A percentile compares a stretch with the other conserved stretches of the same genome.
These are phyloP conservation scores for Omphalotus guepiniiformis DNA, from an alignment of 768 basidiomycete genomes.

Conservation along the genomic window DNA sequence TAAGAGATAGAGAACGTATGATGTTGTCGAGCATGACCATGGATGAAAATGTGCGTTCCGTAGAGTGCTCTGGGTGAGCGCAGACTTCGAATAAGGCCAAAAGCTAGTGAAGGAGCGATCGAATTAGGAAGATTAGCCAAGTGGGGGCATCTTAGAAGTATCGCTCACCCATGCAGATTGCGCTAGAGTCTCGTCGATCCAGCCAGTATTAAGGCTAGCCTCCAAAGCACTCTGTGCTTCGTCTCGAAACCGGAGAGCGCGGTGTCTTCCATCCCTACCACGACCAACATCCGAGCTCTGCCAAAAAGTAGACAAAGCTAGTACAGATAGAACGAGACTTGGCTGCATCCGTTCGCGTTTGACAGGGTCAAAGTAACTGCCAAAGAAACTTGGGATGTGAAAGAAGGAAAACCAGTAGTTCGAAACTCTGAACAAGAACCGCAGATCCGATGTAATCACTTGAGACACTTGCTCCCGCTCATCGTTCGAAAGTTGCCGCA, in stretches of 20 bases:
- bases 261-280: conserved; percentile 47
- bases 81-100: conserved; percentile 71
- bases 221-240: conserved; percentile 69
- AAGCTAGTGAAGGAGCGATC: conserved; percentile 35
- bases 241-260: conserved; percentile 58
- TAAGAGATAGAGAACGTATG: conserved; percentile 57
- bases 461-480: conserved; percentile 44
- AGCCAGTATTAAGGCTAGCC: conserved; percentile 63
- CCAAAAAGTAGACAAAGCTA: conserved; percentile 66
- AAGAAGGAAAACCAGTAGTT: conserved; percentile 75
- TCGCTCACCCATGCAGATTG: conserved; percentile 72
- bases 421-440: conserved; percentile 58
- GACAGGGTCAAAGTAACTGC: conserved; percentile 50
- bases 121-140: neutral
- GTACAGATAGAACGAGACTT: conserved; percentile 54
- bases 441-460: conserved; percentile 51
- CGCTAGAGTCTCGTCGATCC: conserved; percentile 70
- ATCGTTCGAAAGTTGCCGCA: conserved; percentile 24
- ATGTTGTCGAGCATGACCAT: conserved; percentile 64
- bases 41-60: conserved; percentile 49
- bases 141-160: neutral
- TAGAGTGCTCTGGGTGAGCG: conserved; percentile 58
- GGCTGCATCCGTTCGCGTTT: conserved; percentile 60
- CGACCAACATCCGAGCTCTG: conserved; percentile 61
- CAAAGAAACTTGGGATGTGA: conserved; percentile 65